Evolutionary conservation across 2,329 filamentous ascomycete genomes (phyloP).

Genomic region (Neurospora sp.): DNA sequence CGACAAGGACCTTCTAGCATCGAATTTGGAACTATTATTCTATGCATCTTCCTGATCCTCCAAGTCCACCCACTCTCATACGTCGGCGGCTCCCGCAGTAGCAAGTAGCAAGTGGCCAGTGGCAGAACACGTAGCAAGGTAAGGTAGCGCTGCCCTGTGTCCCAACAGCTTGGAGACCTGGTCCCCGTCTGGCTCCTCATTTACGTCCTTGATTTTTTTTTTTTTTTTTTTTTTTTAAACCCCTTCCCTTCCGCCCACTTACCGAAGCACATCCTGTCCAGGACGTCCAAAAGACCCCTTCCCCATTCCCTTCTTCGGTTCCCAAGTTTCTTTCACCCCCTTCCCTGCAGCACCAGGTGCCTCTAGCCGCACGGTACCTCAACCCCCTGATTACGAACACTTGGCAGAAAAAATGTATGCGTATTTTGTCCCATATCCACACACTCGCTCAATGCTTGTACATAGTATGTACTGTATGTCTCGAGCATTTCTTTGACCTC

Average conservation of each 20-base stretch:
- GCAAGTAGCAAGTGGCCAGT: background rate
- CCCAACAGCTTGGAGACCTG: background rate
- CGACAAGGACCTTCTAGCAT: background rate
- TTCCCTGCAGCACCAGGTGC: background rate
- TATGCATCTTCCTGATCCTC: background rate
- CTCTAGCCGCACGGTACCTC: background rate
- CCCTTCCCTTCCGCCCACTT: background rate
- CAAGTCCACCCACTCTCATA: background rate
- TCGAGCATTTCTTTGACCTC: background rate
- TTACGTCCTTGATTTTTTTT: background rate
- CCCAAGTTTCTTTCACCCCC: background rate
- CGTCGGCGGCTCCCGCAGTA: background rate
- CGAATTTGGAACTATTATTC: background rate
- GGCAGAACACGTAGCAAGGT: background rate
- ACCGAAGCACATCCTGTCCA: background rate
- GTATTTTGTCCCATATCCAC: background rate
- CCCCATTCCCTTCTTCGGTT: background rate
- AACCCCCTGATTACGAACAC: background rate
- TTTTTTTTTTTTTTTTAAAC: background rate
- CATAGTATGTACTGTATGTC: background rate
- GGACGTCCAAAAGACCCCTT: background rate
- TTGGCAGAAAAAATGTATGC: background rate
- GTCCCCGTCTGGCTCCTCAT: background rate
- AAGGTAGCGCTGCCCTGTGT: background rate
- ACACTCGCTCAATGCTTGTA: background rate